Conservation (phyloP, 1,284 basidiomycete species). For the Sporisorium exsertum region DNA sequence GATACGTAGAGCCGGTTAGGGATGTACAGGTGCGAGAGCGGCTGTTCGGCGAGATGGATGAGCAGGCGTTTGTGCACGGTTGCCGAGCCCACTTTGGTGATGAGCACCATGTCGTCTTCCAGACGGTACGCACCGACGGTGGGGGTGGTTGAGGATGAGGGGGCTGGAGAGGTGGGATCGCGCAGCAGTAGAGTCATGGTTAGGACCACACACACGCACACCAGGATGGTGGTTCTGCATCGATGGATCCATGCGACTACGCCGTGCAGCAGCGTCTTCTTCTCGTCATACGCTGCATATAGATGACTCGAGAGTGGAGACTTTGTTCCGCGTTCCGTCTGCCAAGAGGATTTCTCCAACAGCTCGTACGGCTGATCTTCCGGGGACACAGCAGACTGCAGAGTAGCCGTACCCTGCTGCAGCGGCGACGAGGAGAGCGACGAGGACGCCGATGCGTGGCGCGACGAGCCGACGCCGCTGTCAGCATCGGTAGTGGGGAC, state of each 20-base stretch:
- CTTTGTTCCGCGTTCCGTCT: too few species aligned
- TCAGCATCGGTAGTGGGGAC: background rate
- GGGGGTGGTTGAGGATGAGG: background rate
- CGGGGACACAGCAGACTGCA: background rate
- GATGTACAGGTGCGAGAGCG: conserved; percentile 8
- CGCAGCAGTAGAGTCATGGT: conserved; percentile 6
- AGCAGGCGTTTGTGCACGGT: conserved; percentile 38
- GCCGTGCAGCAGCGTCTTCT: background rate
- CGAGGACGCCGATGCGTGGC: conserved; percentile 1
- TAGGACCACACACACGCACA: conserved; percentile 18
- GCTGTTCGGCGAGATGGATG: conserved; percentile 28
- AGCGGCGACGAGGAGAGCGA: conserved; percentile 13
- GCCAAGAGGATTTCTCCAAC: conserved; percentile 3
- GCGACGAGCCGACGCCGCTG: background rate
- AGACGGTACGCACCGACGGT: conserved; percentile 6
- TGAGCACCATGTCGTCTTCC: conserved; percentile 46
- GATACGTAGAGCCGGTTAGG: conserved; percentile 42
- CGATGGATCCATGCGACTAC: background rate
- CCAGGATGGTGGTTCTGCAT: conserved; percentile 16
- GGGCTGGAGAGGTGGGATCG: background rate
- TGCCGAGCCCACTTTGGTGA: conserved; percentile 46
- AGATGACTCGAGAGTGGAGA: too few species aligned
- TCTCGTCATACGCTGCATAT: too few species aligned
- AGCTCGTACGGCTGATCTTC: conserved; percentile 14
- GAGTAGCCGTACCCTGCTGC: background rate